A percentile compares a stretch with the other conserved stretches of the same genome.
Conservation (phyloP, 345 rosid genomes). For the Eucalyptus guilfoylei region DNA sequence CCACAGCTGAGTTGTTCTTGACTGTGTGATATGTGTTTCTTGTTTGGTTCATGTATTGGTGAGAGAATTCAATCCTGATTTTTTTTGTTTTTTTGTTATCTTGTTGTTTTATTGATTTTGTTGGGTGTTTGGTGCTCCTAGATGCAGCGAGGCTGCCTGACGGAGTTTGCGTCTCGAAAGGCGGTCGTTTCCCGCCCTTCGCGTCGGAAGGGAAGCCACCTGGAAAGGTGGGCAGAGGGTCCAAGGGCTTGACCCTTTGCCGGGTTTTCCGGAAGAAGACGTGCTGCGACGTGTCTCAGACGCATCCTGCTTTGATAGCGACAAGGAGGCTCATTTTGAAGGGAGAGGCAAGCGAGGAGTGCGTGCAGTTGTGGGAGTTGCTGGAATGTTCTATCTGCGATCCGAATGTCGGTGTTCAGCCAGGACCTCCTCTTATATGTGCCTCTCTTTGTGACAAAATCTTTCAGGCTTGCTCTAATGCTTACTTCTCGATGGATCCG, state of each 20-base stretch:
- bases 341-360: constrained; percentile 81
- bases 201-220: constrained; percentile 75
- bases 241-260: constrained; percentile 72
- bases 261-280: constrained; percentile 74
- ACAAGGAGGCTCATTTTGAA: constrained; percentile 62
- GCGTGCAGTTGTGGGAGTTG: constrained; percentile 71
- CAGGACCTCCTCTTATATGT: constrained; percentile 83
- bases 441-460: constrained; percentile 66
- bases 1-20: background rate
- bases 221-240: constrained; percentile 43
- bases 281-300: constrained; percentile 81
- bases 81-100: background rate
- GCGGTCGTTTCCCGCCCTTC: constrained; percentile 74
- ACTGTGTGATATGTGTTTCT: background rate
- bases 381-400: constrained; percentile 97
- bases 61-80: background rate
- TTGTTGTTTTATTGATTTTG: background rate
- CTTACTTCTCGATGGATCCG: constrained; percentile 80
- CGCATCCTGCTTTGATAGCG: constrained; percentile 72
- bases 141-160: constrained; percentile 21
- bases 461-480: constrained; percentile 63
- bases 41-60: background rate
- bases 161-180: constrained; percentile 72
- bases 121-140: background rate
- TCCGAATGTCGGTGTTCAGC: constrained; percentile 67